Percentiles rank a stretch among this genome's conserved stretches.
phyloP scores from a whole-genome alignment of 2,329 filamentous ascomycete species.

The Aspergillus spinulosporus region DNA sequence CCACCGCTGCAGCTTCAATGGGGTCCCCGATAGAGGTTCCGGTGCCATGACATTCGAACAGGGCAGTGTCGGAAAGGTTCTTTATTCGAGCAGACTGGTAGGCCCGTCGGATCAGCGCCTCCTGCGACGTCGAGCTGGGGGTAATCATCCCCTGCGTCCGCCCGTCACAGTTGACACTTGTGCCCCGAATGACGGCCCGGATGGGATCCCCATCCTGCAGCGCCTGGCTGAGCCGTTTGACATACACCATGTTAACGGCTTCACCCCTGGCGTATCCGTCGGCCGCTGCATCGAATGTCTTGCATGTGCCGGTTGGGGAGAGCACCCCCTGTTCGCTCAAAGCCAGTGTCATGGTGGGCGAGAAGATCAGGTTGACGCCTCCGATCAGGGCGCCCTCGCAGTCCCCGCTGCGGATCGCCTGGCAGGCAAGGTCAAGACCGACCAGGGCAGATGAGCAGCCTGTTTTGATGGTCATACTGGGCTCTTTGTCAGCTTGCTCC shows the following conservation, averaged over 20 bases:
- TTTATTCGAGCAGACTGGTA: constrained; percentile 40
- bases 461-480: constrained; percentile 27
- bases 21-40: constrained; percentile 42
- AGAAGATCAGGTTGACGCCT: too few relatives aligned
- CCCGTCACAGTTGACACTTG: constrained; percentile 13
- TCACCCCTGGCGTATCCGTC: constrained; percentile 42
- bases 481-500: too few relatives aligned
- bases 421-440: constrained; percentile 42
- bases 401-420: constrained; percentile 24
- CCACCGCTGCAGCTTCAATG: constrained; percentile 28
- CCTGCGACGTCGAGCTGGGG: constrained; percentile 37
- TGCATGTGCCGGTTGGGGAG: constrained; percentile 36
- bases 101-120: constrained; percentile 38
- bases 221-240: constrained; percentile 36
- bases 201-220: constrained; percentile 24
- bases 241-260: constrained; percentile 31
- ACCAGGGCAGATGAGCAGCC: constrained; percentile 44
- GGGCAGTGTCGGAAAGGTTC: constrained; percentile 29
- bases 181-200: constrained; percentile 18
- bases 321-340: constrained; percentile 34
- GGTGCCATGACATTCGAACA: constrained; percentile 48
- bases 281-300: constrained; percentile 37
- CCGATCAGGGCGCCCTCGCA: constrained; percentile 24
- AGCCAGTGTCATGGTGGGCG: constrained; percentile 22
- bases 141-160: constrained; percentile 26